These are phyloP conservation scores for Ogataea salicorniae DNA, from an alignment of 805 yeast species.

Conservation along the genomic window DNA sequence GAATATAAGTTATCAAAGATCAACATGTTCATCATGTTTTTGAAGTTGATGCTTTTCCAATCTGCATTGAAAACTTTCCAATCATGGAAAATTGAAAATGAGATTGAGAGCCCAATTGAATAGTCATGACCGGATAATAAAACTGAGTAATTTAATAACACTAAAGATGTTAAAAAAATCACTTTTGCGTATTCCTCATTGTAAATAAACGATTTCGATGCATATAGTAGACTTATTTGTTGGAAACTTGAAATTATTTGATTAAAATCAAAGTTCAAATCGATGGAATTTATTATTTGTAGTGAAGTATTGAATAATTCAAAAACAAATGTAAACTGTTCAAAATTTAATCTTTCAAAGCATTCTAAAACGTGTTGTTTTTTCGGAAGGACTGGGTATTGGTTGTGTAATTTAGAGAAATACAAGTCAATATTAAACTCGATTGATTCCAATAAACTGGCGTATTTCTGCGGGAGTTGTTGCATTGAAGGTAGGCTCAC, in stretches of 20 bases:
- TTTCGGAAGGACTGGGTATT: slow-evolving; percentile 43
- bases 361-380: slow-evolving; percentile 23
- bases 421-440: slow-evolving; percentile 36
- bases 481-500: slow-evolving; percentile 9
- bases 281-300: slow-evolving; percentile 31
- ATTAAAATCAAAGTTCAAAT: slow-evolving; percentile 24
- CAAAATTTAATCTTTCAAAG: slow-evolving; percentile 25
- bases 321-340: slow-evolving; percentile 28
- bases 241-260: slow-evolving; percentile 34
- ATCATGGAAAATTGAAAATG: slow-evolving; percentile 54
- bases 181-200: slow-evolving; percentile 24
- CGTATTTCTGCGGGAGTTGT: slow-evolving; percentile 13
- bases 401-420: slow-evolving; percentile 38
- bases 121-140: slow-evolving; percentile 56
- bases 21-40: slow-evolving; percentile 41
- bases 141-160: slow-evolving; percentile 49
- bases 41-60: slow-evolving; percentile 17
- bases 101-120: slow-evolving; percentile 50
- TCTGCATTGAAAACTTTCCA: slow-evolving; percentile 41
- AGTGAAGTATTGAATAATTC: slow-evolving; percentile 40
- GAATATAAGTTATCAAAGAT: slow-evolving; percentile 50
- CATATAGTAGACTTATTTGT: slow-evolving; percentile 33
- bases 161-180: slow-evolving; percentile 35
- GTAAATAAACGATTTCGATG: slow-evolving; percentile 29
- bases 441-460: slow-evolving; percentile 21